phyloP scores from a whole-genome alignment of 164 flowering plant species.

The Chimonanthus salicifolius region DNA sequence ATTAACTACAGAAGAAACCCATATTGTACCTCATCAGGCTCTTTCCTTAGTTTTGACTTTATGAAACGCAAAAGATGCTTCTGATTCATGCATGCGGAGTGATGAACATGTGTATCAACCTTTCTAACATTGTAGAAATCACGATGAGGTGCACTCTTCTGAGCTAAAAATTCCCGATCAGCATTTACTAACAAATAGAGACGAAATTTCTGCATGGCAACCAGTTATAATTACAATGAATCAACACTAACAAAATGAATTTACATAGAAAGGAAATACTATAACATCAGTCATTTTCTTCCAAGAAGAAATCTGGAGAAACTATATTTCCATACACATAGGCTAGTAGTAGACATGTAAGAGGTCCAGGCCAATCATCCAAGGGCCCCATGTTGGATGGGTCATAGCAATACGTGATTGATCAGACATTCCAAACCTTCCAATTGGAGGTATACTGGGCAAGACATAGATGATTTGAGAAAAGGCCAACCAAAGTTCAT shows the following conservation, averaged over 20 bases:
- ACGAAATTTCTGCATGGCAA: slow-evolving; percentile 51
- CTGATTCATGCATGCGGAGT: slow-evolving; percentile 86
- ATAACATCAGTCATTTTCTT: too few species aligned
- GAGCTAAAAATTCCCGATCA: slow-evolving; percentile 65
- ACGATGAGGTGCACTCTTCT: slow-evolving; percentile 75
- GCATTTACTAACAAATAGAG: slow-evolving; percentile 62
- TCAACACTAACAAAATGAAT: not conserved
- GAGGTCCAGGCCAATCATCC: not conserved
- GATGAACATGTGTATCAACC: slow-evolving; percentile 81
- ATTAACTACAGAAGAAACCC: not conserved
- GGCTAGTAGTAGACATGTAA: not conserved
- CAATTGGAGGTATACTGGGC: not conserved
- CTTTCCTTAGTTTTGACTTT: slow-evolving; percentile 62
- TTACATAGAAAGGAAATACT: not conserved
- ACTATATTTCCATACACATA: too few species aligned
- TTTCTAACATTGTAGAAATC: slow-evolving; percentile 75
- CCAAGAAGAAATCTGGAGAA: too few species aligned
- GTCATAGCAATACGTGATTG: not conserved
- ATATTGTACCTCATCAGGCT: slow-evolving; percentile 65
- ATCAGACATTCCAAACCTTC: not conserved
- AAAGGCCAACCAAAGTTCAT: too few species aligned
- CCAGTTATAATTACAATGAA: not conserved
- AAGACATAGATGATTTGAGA: not conserved
- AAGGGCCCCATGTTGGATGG: not conserved
- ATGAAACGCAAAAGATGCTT: slow-evolving; percentile 69